Percentiles rank a stretch among this genome's conserved stretches.
Evolutionary conservation across 257 asterid genomes (phyloP).

Genomic region (Petunia axillaris): DNA sequence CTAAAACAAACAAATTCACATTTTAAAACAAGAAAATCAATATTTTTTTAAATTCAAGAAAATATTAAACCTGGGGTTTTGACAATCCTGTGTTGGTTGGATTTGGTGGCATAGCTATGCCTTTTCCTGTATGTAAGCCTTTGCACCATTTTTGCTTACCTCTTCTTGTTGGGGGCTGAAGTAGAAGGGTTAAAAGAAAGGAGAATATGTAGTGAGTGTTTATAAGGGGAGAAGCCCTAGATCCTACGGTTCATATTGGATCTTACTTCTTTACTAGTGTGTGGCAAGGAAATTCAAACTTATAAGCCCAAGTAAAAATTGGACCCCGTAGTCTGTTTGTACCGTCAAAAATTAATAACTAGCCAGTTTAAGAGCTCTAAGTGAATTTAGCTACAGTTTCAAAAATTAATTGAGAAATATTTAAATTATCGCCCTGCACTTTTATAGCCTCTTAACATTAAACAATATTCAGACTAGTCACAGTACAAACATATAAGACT

Average conservation of each 20-base stretch:
- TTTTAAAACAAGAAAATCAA: not conserved
- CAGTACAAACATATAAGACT: too few species aligned
- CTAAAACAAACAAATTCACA: not conserved
- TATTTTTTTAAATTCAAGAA: not conserved
- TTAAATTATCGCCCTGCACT: too few species aligned
- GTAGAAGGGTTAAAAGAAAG: constrained; percentile 15
- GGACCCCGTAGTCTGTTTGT: not conserved
- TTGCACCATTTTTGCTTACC: constrained; percentile 64
- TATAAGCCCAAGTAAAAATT: not conserved
- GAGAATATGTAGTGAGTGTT: not conserved
- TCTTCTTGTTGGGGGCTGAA: constrained; percentile 31
- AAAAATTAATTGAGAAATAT: too few species aligned
- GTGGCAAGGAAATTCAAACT: not conserved
- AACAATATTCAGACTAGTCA: too few species aligned
- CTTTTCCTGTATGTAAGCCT: constrained; percentile 67
- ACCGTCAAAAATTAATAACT: not conserved
- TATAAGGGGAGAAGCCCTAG: constrained; percentile 37
- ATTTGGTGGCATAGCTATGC: constrained; percentile 90
- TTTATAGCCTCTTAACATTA: too few species aligned
- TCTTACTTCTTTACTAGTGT: not conserved
- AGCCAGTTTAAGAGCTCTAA: too few species aligned
- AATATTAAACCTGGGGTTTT: constrained; percentile 91
- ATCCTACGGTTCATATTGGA: constrained; percentile 40
- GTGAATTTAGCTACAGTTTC: too few species aligned
- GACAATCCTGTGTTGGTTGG: constrained; percentile 78